Percentiles rank a stretch among this genome's conserved stretches.
Conservation (phyloP, 1,284 basidiomycete species). For the Sanghuangporus baumii region DNA sequence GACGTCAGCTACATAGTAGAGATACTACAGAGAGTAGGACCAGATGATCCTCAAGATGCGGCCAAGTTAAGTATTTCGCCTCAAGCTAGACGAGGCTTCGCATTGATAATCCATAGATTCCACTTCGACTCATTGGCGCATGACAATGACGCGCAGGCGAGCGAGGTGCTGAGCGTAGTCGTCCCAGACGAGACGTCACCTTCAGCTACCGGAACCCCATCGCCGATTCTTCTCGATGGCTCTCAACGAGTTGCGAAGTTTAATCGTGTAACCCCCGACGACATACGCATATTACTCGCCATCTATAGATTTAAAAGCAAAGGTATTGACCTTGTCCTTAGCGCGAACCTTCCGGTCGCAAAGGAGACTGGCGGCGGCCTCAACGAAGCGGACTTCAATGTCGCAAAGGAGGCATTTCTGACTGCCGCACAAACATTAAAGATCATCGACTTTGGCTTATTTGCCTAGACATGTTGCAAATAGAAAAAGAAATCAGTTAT, state of each 20-base stretch:
- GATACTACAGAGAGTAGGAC: slow-evolving; percentile 71
- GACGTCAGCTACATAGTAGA: slow-evolving; percentile 83
- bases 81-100: slow-evolving; percentile 19
- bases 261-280: slow-evolving; percentile 54
- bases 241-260: slow-evolving; percentile 75
- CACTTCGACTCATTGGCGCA: slow-evolving; percentile 91
- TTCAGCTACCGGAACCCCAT: slow-evolving; percentile 40
- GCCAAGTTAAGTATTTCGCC: slow-evolving; percentile 48
- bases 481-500: neutral
- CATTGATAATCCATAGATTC: slow-evolving; percentile 49
- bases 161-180: slow-evolving; percentile 40
- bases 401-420: slow-evolving; percentile 49
- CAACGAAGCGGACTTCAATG: slow-evolving; percentile 31
- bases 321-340: slow-evolving; percentile 73
- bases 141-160: slow-evolving; percentile 74
- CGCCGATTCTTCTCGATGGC: slow-evolving; percentile 61
- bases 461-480: slow-evolving; percentile 32
- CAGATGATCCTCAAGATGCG: slow-evolving; percentile 53
- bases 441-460: slow-evolving; percentile 72
- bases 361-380: slow-evolving; percentile 41
- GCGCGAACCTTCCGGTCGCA: slow-evolving; percentile 68
- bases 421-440: slow-evolving; percentile 52
- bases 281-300: slow-evolving; percentile 72
- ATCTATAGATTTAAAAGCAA: slow-evolving; percentile 73
- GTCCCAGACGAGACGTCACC: slow-evolving; percentile 20